A percentile compares a stretch with the other conserved stretches of the same genome.
These are phyloP conservation scores for Alternaria viburni DNA, from an alignment of 2,329 filamentous ascomycete species.

Conservation along the genomic window DNA sequence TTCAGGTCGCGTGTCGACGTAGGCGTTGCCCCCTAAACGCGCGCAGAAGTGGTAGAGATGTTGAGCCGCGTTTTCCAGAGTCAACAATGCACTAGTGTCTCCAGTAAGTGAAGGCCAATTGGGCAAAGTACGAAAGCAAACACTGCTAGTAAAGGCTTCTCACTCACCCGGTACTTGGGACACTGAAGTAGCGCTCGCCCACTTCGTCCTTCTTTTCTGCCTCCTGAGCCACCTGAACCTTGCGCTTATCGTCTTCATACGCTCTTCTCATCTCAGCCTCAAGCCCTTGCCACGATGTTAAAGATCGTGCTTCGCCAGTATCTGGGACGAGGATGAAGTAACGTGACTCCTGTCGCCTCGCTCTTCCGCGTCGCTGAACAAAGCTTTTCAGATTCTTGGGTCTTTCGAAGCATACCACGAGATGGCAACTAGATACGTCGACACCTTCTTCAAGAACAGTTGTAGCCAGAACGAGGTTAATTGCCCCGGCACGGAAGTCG, in stretches of 20 bases:
- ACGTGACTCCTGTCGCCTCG: slow-evolving; percentile 63
- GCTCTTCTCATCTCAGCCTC: slow-evolving; percentile 75
- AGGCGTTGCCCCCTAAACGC: slow-evolving; percentile 63
- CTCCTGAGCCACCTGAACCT: slow-evolving; percentile 53
- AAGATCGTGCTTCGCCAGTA: slow-evolving; percentile 30
- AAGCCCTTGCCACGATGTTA: slow-evolving; percentile 66
- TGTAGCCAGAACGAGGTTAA: slow-evolving; percentile 65
- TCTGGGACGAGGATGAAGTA: slow-evolving; percentile 60
- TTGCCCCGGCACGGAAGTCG: slow-evolving; percentile 60
- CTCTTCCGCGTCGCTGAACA: slow-evolving; percentile 69
- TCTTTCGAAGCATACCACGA: slow-evolving; percentile 69
- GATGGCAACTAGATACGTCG: slow-evolving; percentile 67
- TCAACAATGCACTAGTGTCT: slow-evolving; percentile 66
- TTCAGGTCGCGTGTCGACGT: slow-evolving; percentile 70
- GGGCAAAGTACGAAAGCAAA: background rate
- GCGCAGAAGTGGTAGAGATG: slow-evolving; percentile 85
- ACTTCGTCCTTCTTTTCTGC: slow-evolving; percentile 58
- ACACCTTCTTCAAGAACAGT: slow-evolving; percentile 67
- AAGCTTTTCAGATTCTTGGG: slow-evolving; percentile 69
- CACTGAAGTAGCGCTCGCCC: slow-evolving; percentile 33
- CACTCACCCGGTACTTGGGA: slow-evolving; percentile 38
- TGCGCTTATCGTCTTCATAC: slow-evolving; percentile 70
- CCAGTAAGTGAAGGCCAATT: background rate
- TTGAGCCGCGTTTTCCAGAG: slow-evolving; percentile 73
- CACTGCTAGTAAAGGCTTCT: background rate